Evolutionary conservation across 768 basidiomycete species (phyloP).

Genomic region (Lactarius quietus): DNA sequence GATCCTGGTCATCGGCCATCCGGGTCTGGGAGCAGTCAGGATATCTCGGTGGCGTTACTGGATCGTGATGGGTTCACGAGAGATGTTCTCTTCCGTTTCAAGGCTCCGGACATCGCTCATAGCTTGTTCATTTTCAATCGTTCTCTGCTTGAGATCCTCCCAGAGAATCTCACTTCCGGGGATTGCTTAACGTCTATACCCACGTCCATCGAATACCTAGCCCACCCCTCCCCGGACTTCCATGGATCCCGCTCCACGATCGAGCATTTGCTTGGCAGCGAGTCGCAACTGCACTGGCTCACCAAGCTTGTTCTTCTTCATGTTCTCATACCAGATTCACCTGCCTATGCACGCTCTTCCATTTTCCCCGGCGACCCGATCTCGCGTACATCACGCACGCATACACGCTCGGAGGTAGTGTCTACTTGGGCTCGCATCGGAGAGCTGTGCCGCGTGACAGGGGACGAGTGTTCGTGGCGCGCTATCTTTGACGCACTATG

Average conservation of each 20-base stretch:
- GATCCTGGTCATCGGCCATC: slow-evolving; percentile 26
- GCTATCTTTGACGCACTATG: slow-evolving; percentile 71
- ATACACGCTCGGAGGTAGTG: slow-evolving; percentile 70
- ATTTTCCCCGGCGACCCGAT: slow-evolving; percentile 33
- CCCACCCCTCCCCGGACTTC: not conserved
- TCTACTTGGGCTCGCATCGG: slow-evolving; percentile 70
- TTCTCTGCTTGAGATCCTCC: slow-evolving; percentile 42
- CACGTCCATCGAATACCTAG: slow-evolving; percentile 14
- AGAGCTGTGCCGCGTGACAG: slow-evolving; percentile 64
- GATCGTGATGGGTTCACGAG: slow-evolving; percentile 65
- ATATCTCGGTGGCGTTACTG: slow-evolving; percentile 48
- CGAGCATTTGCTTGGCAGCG: slow-evolving; percentile 57
- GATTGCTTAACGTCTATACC: slow-evolving; percentile 28
- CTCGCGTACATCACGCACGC: slow-evolving; percentile 49
- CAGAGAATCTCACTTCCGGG: slow-evolving; percentile 49
- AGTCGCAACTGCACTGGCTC: slow-evolving; percentile 75
- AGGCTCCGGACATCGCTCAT: slow-evolving; percentile 55
- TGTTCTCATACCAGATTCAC: slow-evolving; percentile 59
- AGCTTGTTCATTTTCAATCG: slow-evolving; percentile 65
- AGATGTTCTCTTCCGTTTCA: slow-evolving; percentile 60
- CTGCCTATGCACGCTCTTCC: slow-evolving; percentile 32
- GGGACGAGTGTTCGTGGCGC: slow-evolving; percentile 78
- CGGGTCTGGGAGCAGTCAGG: slow-evolving; percentile 22
- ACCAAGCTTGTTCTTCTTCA: slow-evolving; percentile 70
- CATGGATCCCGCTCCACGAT: slow-evolving; percentile 3